Base-by-base conservation (phyloP, 106 monocot genomes). In the Dioscorea alata region DNA sequence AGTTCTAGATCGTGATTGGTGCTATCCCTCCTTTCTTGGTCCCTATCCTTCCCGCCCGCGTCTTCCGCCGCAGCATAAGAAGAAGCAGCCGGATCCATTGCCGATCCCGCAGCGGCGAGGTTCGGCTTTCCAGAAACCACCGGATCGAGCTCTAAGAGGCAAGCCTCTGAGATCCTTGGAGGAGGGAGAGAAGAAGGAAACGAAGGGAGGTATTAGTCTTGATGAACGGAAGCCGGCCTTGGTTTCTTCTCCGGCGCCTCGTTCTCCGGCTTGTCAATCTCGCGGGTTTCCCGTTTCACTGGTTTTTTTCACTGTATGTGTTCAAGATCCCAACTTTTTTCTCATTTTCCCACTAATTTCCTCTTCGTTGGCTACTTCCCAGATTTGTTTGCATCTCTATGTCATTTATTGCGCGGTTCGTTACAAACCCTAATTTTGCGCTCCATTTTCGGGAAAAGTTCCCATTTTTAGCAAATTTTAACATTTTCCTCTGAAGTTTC, bases 11-110 rank as follows among this genome's bases (percentile, higher is more conserved):
- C 82, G 77, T 6, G 87, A 85, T 60, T 87, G 87, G 87, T 84
- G 57, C 74, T 91, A 77, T 67, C 87, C 87, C 13, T 82, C 91
- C 23, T 77, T 87, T 52, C 84, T 87, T 60, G 87, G 87, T 4
- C 67, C 71, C n/a, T 57, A 67, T 60, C 66, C 74, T 8, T 60
- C 81, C 28, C 60, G 78, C 17, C 60, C 67, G 0, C 72, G 75
- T 13, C 4, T 28, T 4, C 25, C 15, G 13, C 61, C 57, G 60
- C 70, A 9, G 60, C 65, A 59, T 42, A 42, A 42, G 42, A 42
- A 28, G 28, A 69, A 57, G 68, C 67, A 54, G 28, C 66, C 25
- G 42, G 33, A 54, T 33, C 28, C 20, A 17, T 49, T 9, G 34
- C 32, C 49, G 34, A 49, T 35, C 35, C 53, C 23, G 34, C 33